A percentile compares a stretch with the other conserved stretches of the same genome.
These are phyloP conservation scores for Solanum stenotomum DNA, from an alignment of 257 asterid species.

Conservation along the genomic window DNA sequence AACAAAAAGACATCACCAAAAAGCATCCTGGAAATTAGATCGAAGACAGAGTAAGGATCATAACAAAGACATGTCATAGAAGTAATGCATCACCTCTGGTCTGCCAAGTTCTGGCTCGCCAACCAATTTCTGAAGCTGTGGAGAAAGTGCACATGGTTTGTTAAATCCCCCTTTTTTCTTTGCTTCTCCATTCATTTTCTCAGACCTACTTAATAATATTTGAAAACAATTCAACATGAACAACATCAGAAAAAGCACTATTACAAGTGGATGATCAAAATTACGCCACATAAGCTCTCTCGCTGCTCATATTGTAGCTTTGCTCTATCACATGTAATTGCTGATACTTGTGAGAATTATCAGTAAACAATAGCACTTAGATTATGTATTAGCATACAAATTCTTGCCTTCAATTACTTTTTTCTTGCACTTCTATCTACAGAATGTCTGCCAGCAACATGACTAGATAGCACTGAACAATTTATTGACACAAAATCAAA, in stretches of 20 bases:
- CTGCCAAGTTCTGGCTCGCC: constrained; percentile 37
- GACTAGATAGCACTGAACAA: not conserved
- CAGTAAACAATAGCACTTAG: not conserved
- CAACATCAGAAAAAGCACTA: not conserved
- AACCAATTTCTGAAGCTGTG: constrained; percentile 33
- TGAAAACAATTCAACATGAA: not conserved
- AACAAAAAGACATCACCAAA: not conserved
- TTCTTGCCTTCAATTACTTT: not conserved
- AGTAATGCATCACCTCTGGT: constrained; percentile 24
- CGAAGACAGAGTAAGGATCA: not conserved
- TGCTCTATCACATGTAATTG: not conserved
- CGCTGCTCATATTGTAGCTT: not conserved
- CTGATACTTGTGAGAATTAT: not conserved
- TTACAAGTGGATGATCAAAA: not conserved
- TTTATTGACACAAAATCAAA: not conserved
- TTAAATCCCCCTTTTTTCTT: constrained; percentile 29
- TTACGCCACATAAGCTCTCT: not conserved
- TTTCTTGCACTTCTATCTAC: not conserved
- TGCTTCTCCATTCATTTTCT: constrained; percentile 5
- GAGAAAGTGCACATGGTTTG: constrained; percentile 37
- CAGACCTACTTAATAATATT: constrained; percentile 10
- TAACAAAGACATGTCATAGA: not conserved
- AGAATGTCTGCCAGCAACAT: not conserved
- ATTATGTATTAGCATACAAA: not conserved
- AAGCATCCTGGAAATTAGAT: not conserved